Base-by-base conservation (phyloP, 1,284 basidiomycete species). In the Fomitopsis betulina region DNA sequence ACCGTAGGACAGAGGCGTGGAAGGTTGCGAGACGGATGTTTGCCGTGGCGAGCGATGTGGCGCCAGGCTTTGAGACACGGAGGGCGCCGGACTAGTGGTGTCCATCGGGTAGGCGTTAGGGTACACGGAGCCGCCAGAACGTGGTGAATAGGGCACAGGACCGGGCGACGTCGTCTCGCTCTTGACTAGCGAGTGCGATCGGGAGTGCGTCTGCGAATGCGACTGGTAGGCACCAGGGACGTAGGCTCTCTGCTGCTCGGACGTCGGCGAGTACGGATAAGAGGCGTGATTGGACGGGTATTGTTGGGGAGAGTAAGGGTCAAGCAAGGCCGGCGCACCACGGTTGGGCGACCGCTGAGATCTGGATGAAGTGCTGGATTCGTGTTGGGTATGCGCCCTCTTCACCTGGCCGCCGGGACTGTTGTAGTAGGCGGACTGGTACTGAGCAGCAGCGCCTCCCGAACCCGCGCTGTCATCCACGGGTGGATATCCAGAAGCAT, bases 1-100 rank as follows among this genome's bases (percentile, higher is more conserved):
- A 35, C 81, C 71, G 65, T 84, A 86, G 3, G 85, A 86, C 59
- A 90, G 76, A 10, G 89, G 89, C 0, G 87, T 88, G 37, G 81
- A 76, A 12, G 89, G 89, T 37, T 81, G 84, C 10, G 86, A 87
- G 53, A 79, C 67, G 17, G 84, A 82, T 21, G 73, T 73, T 64
- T 82, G 81, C 55, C 75, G 80, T 60, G 68, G 65, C 51, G 77
- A 70, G 57, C 74, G 68, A 61, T 80, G 79, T n/a, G 80, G 74
- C 45, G 71, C 70, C 27, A 82, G 73, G 68, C 78, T 76, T 68
- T 79, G 72, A 35, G 70, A 76, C 21, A 76, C 70, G 23, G 77
- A 73, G n/a, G 83, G 83, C 54, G 82, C 79, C 9, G 84, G 84
- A 63, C 82, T 84, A 30, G 80, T 77, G 0, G 83, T 82, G 51